Percentiles rank a stretch among this genome's conserved stretches.
These are phyloP conservation scores for Colletotrichum magnum DNA, from an alignment of 2,329 filamentous ascomycete species.

Conservation along the genomic window DNA sequence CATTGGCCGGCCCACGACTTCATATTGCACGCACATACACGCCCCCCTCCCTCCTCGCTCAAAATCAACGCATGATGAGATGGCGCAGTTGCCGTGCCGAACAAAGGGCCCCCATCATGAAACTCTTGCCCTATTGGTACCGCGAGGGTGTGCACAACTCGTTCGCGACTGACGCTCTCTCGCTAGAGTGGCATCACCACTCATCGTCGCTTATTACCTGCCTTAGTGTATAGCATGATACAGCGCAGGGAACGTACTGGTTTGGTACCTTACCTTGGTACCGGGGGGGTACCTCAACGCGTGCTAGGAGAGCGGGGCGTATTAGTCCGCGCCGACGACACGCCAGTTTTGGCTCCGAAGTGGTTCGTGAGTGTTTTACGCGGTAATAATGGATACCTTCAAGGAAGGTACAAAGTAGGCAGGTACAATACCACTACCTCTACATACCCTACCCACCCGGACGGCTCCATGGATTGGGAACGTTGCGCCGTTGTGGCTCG, in stretches of 20 bases:
- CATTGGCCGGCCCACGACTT: conserved; percentile 32
- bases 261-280: too few relatives aligned
- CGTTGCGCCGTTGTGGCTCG: conserved; percentile 38
- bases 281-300: not conserved
- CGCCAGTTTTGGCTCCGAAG: not conserved
- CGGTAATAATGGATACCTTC: too few relatives aligned
- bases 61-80: conserved; percentile 31
- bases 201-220: not conserved
- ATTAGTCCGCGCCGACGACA: not conserved
- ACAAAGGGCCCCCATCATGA: conserved; percentile 26
- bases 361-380: not conserved
- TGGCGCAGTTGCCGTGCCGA: conserved; percentile 20
- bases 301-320: not conserved
- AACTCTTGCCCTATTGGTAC: conserved; percentile 38
- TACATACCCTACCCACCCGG: conserved; percentile 36
- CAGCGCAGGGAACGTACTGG: not conserved
- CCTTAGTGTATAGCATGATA: not conserved
- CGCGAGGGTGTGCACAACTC: conserved; percentile 27
- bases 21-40: conserved; percentile 21
- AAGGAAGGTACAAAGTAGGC: too few relatives aligned
- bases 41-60: not conserved
- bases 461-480: conserved; percentile 35
- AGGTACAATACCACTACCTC: not conserved
- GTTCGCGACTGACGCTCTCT: conserved; percentile 25
- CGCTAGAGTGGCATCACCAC: conserved; percentile 19